A percentile compares a stretch with the other conserved stretches of the same genome.
Conservation (phyloP, 352 stramenopile genomes). For the Pythium dissotocum region DNA sequence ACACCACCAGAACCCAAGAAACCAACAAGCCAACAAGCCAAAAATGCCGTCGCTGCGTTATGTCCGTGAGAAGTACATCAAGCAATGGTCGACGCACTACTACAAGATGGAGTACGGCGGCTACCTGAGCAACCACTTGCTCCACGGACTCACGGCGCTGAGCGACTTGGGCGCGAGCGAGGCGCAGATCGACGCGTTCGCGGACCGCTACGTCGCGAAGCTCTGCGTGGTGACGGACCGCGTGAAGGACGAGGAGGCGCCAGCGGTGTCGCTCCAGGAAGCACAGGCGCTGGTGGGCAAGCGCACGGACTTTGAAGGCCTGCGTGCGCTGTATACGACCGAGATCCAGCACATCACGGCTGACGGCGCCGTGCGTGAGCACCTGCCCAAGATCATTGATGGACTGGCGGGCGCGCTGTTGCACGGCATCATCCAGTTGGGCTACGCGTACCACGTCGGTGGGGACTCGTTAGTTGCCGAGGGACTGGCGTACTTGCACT, state of each 20-base stretch:
- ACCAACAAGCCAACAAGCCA: too few species aligned
- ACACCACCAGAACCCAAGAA: not conserved
- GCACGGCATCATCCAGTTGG: constrained; percentile 43
- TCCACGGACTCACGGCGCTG: constrained; percentile 37
- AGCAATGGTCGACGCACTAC: constrained; percentile 34
- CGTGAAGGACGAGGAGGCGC: constrained; percentile 10
- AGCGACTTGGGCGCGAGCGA: constrained; percentile 30
- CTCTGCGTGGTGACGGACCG: constrained; percentile 26
- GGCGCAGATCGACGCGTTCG: constrained; percentile 29
- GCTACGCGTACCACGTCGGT: constrained; percentile 37
- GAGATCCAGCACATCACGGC: constrained; percentile 30
- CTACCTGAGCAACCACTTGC: constrained; percentile 42
- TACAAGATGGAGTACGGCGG: constrained; percentile 41
- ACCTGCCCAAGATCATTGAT: constrained; percentile 30
- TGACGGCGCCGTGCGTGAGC: constrained; percentile 30
- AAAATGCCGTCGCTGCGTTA: constrained; percentile 5
- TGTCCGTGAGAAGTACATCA: constrained; percentile 31
- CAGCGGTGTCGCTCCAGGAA: constrained; percentile 13
- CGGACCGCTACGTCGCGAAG: constrained; percentile 30
- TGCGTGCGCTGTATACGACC: constrained; percentile 35
- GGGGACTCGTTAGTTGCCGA: constrained; percentile 31
- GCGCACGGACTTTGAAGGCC: constrained; percentile 35
- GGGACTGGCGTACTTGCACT: constrained; percentile 40
- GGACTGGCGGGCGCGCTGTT: constrained; percentile 37
- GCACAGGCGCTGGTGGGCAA: constrained; percentile 27